Evolutionary conservation across 177 flowering plant species (phyloP).

Genomic region (Tripterygium wilfordii): DNA sequence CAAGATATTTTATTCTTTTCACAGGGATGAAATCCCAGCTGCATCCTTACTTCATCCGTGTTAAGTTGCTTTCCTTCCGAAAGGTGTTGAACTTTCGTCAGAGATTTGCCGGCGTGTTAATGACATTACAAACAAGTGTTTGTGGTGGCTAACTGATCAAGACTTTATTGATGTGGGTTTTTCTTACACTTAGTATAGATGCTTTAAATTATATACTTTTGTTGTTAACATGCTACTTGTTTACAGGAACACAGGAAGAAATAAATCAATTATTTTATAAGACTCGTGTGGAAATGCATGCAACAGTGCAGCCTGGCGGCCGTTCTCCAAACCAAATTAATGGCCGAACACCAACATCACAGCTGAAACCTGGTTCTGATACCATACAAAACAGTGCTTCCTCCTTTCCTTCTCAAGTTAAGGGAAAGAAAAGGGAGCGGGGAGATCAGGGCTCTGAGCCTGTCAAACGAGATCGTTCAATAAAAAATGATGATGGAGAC

Average conservation of each 20-base stretch:
- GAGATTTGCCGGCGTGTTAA: conserved; percentile 85
- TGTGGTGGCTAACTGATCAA: conserved; percentile 97
- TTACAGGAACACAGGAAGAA: conserved; percentile 83
- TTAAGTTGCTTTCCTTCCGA: conserved; percentile 93
- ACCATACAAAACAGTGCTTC: conserved; percentile 46
- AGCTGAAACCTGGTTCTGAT: conserved; percentile 69
- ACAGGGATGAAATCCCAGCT: conserved; percentile 88
- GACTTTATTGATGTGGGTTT: conserved; percentile 79
- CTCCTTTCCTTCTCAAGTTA: conserved; percentile 56
- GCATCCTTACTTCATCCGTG: conserved; percentile 97
- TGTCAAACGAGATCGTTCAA: conserved; percentile 57
- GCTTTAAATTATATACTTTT: neutral
- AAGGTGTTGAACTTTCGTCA: conserved; percentile 87
- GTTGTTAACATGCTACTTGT: neutral
- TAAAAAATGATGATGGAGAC: conserved; percentile 57
- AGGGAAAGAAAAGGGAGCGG: conserved; percentile 76
- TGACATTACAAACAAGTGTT: conserved; percentile 72
- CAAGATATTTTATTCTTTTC: conserved; percentile 93
- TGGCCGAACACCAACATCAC: conserved; percentile 56
- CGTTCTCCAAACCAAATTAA: conserved; percentile 83
- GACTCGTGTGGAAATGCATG: conserved; percentile 85
- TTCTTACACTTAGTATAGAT: neutral
- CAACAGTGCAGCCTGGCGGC: conserved; percentile 65
- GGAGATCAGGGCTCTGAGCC: conserved; percentile 64
- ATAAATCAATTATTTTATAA: conserved; percentile 65